Evolutionary conservation across 2,329 filamentous ascomycete genomes (phyloP).

Genomic region (Paecilomyces variotii): DNA sequence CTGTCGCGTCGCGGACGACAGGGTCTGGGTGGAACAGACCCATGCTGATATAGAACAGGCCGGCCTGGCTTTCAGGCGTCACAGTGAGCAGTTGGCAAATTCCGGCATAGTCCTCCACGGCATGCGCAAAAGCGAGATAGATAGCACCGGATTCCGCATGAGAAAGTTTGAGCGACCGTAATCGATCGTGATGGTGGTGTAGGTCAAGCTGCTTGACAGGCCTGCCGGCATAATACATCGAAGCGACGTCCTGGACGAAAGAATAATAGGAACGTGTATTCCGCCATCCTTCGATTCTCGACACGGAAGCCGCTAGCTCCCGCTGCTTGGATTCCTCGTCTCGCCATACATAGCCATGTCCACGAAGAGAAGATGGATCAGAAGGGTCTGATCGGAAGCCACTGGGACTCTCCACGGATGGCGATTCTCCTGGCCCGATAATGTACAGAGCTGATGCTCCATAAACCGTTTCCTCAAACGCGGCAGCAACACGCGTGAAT

Average conservation of each 20-base stretch:
- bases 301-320: constrained; percentile 85
- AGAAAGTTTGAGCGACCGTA: constrained; percentile 72
- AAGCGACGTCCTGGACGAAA: constrained; percentile 66
- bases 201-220: constrained; percentile 53
- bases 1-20: constrained; percentile 68
- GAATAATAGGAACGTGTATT: constrained; percentile 93
- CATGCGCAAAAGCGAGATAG: constrained; percentile 69
- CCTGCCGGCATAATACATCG: constrained; percentile 29
- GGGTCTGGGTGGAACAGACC: constrained; percentile 85
- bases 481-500: constrained; percentile 84
- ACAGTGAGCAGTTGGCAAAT: constrained; percentile 77
- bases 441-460: constrained; percentile 77
- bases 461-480: constrained; percentile 93
- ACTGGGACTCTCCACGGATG: constrained; percentile 45
- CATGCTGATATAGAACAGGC: constrained; percentile 82
- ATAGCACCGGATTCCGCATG: constrained; percentile 72
- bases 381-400: constrained; percentile 25
- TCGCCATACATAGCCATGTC: constrained; percentile 92
- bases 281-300: constrained; percentile 92
- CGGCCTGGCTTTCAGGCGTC: constrained; percentile 76
- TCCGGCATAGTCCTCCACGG: constrained; percentile 72
- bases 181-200: constrained; percentile 83
- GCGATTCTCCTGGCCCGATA: constrained; percentile 64
- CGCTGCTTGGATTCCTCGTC: constrained; percentile 72
- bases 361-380: constrained; percentile 52